A percentile compares a stretch with the other conserved stretches of the same genome.
Conservation (phyloP, 768 basidiomycete genomes). For the Royoungia palumana region DNA sequence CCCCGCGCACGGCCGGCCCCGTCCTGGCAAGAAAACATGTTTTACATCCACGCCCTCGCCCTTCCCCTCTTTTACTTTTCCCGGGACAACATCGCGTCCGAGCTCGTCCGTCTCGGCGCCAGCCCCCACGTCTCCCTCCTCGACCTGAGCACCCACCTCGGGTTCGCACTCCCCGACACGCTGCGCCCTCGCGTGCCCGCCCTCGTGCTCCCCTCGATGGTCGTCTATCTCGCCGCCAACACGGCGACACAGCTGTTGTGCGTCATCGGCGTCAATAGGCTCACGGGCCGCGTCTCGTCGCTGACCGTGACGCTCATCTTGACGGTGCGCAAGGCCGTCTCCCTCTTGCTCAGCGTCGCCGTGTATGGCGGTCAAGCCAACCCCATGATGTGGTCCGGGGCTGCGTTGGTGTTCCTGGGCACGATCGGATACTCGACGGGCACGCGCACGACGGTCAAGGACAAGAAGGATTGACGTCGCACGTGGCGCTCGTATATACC, state of each 20-base stretch:
- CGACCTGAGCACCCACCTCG: too few species aligned
- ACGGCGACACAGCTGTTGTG: constrained; percentile 83
- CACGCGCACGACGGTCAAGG: constrained; percentile 10
- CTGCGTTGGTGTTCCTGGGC: constrained; percentile 63
- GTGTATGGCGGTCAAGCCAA: constrained; percentile 40
- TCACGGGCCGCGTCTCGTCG: constrained; percentile 72
- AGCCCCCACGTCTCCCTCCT: constrained; percentile 16
- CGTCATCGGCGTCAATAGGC: constrained; percentile 80
- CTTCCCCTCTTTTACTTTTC: constrained; percentile 74
- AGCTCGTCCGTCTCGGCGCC: constrained; percentile 11
- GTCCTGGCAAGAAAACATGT: constrained; percentile 88
- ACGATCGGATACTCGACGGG: constrained; percentile 61
- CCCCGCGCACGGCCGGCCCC: constrained; percentile 12
- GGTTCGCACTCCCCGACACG: too few species aligned
- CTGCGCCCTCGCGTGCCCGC: constrained; percentile 4
- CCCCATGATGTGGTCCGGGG: constrained; percentile 65
- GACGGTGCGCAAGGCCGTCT: constrained; percentile 78
- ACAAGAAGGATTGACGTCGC: constrained; percentile 24
- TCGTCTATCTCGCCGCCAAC: constrained; percentile 67
- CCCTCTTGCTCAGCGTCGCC: constrained; percentile 66
- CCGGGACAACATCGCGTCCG: constrained; percentile 43
- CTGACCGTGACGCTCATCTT: constrained; percentile 78
- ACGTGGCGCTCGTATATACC: too few species aligned
- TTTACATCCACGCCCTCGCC: constrained; percentile 82
- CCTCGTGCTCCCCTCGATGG: constrained; percentile 51